phyloP scores from a whole-genome alignment of 345 rosid genomes.

The Gossypium thurberi region DNA sequence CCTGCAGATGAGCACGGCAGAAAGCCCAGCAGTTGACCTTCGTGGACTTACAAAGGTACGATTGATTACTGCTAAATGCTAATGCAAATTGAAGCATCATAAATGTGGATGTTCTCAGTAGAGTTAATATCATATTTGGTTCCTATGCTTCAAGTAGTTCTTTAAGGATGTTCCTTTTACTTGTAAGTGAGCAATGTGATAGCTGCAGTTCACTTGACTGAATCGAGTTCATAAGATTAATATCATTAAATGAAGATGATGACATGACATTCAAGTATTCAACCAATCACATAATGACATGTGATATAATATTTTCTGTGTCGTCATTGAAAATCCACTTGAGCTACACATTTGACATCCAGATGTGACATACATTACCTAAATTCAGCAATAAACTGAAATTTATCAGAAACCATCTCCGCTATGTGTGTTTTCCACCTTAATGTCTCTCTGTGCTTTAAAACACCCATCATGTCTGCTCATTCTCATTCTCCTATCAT shows the following conservation, averaged over 20 bases:
- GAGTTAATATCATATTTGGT: background rate
- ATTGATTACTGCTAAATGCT: background rate
- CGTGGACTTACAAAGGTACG: constrained; percentile 75
- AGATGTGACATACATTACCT: no score
- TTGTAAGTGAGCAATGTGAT: background rate
- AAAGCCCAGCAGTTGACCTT: constrained; percentile 61
- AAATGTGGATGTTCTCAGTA: background rate
- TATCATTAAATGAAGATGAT: background rate
- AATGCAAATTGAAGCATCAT: background rate
- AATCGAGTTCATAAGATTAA: background rate
- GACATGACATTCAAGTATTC: background rate
- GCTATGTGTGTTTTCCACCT: no score
- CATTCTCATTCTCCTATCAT: no score
- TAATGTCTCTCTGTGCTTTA: no score
- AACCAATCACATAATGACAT: background rate
- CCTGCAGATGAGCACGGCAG: constrained; percentile 47
- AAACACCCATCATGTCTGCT: no score
- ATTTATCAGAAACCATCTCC: no score
- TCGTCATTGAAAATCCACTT: background rate
- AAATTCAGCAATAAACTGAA: no score
- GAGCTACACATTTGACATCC: background rate
- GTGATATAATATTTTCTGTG: background rate
- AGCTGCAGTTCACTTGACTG: background rate
- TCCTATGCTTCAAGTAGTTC: background rate
- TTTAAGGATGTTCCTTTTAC: background rate